Conservation (phyloP, 2,329 filamentous ascomycete species). For the Fusarium tjaetaba region DNA sequence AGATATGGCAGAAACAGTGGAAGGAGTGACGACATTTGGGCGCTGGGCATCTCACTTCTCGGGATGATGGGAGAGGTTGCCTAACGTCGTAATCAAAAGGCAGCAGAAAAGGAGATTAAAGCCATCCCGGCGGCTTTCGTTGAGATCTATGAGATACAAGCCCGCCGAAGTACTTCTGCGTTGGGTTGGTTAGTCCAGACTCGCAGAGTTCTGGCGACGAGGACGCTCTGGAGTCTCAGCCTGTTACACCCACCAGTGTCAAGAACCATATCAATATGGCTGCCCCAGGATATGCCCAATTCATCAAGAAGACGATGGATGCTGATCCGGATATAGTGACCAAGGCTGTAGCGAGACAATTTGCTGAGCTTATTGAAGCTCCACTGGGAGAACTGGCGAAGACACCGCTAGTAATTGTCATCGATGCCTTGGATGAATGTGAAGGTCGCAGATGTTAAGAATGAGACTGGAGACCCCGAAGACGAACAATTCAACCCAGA, state of each 20-base stretch:
- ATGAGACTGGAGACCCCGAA: neutral
- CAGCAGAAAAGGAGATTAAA: neutral
- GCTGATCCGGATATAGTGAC: too few species aligned
- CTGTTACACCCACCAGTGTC: neutral
- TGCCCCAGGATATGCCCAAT: too few species aligned
- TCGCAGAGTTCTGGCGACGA: neutral
- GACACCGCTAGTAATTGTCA: too few species aligned
- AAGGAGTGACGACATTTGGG: constrained; percentile 47
- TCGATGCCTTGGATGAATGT: too few species aligned
- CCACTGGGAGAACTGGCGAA: too few species aligned
- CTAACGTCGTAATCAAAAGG: neutral
- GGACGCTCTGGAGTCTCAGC: neutral
- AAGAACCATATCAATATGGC: neutral
- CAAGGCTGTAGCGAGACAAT: too few species aligned
- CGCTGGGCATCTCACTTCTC: constrained; percentile 45
- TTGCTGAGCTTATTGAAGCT: too few species aligned
- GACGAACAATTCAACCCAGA: neutral
- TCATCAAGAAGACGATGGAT: too few species aligned
- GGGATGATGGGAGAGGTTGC: constrained; percentile 36
- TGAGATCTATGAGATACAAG: neutral
- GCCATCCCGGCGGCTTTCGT: neutral
- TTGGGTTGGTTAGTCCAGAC: neutral
- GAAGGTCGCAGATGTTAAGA: neutral
- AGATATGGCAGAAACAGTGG: constrained; percentile 28
- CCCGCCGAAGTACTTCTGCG: neutral